A percentile compares a stretch with the other conserved stretches of the same genome.
These are phyloP conservation scores for Periconia sp. DNA, from an alignment of 2,329 filamentous ascomycete genomes.

Conservation along the genomic window DNA sequence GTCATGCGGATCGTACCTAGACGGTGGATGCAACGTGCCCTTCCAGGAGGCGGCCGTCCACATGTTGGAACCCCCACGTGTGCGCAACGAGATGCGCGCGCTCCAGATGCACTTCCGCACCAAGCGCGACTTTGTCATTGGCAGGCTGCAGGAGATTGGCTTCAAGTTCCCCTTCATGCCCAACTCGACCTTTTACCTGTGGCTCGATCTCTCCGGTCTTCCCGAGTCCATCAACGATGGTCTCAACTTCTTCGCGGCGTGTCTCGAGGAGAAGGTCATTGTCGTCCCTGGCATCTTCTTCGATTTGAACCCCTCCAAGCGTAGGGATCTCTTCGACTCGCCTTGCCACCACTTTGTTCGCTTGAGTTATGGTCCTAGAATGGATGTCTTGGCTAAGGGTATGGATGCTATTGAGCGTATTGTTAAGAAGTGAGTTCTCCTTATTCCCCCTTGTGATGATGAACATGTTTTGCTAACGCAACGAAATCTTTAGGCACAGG, in stretches of 20 bases:
- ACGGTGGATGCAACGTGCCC: constrained; percentile 90
- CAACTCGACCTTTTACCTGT: constrained; percentile 93
- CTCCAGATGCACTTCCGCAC: constrained; percentile 87
- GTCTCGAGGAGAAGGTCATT: constrained; percentile 90
- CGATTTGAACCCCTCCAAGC: constrained; percentile 86
- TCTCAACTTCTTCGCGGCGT: constrained; percentile 94
- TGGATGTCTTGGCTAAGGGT: constrained; percentile 44
- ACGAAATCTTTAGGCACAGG: constrained; percentile 1
- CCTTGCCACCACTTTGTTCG: constrained; percentile 71
- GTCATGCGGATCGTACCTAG: constrained; percentile 89
- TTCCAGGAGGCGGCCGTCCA: constrained; percentile 92
- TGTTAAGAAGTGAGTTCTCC: constrained; percentile 41
- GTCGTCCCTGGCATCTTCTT: constrained; percentile 98
- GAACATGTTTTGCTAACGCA: neutral
- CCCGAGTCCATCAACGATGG: constrained; percentile 87
- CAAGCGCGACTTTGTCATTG: constrained; percentile 90
- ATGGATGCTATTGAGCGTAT: constrained; percentile 44
- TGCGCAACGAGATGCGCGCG: constrained; percentile 83
- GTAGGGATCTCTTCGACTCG: constrained; percentile 88
- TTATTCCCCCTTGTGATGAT: neutral
- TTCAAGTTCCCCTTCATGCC: constrained; percentile 80
- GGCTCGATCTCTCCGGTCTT: constrained; percentile 66
- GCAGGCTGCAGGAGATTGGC: constrained; percentile 78
- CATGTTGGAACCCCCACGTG: constrained; percentile 86
- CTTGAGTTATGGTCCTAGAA: constrained; percentile 44